A percentile compares a stretch with the other conserved stretches of the same genome.
Evolutionary conservation across 78 protist genomes (phyloP).

Genomic region (Cavenderia fasciculata): DNA sequence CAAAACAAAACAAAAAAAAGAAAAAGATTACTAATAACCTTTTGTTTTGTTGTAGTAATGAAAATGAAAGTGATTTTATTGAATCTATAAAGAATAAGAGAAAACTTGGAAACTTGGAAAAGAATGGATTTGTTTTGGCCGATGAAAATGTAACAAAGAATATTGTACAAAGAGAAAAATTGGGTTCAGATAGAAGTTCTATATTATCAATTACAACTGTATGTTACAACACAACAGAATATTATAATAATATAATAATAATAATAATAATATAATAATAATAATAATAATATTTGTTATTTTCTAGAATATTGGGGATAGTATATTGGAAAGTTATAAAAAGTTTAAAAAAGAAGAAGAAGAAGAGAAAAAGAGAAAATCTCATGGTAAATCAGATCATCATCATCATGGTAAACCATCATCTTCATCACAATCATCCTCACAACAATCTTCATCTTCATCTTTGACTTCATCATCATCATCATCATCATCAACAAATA

Average conservation of each 20-base stretch:
- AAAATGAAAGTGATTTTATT: constrained; percentile 15
- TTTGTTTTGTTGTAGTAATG: neutral
- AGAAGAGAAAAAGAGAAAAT: constrained; percentile 16
- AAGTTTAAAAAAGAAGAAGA: constrained; percentile 53
- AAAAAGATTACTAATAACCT: neutral
- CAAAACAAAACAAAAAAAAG: constrained; percentile 6
- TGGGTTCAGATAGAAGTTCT: constrained; percentile 23
- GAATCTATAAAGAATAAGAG: constrained; percentile 35
- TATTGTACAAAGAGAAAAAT: constrained; percentile 35
- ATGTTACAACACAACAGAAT: neutral
- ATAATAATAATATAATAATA: too few species aligned
- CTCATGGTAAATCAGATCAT: neutral
- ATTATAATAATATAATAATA: neutral
- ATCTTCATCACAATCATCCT: neutral
- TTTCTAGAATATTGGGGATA: too few species aligned
- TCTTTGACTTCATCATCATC: neutral
- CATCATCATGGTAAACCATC: neutral
- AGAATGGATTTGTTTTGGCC: constrained; percentile 4
- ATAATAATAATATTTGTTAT: too few species aligned
- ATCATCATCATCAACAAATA: neutral
- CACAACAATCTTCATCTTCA: neutral
- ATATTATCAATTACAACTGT: constrained; percentile 29
- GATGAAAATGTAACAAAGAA: constrained; percentile 36
- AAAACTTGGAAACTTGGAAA: neutral
- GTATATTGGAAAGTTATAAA: constrained; percentile 34